Base-by-base conservation (phyloP, 176 grass and related monocot species). In the Tuctoria greenei region DNA sequence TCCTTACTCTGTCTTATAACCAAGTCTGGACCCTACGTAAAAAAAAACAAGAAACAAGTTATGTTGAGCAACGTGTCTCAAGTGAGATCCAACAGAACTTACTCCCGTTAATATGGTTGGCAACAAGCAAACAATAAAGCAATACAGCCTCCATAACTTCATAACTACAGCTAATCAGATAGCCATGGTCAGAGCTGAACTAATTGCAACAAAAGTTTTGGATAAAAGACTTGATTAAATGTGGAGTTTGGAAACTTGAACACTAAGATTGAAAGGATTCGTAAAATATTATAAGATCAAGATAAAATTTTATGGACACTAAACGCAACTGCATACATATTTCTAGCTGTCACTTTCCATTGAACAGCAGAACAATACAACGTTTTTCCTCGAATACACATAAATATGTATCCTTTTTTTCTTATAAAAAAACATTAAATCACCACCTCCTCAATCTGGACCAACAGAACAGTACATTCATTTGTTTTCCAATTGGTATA, bases 1-100 rank as follows among this genome's bases (percentile, higher is more conserved):
- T 90, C 90, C 72, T 97, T 93, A 60, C 83, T 80, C 65, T 97
- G 90, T 55, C 55, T 90, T 72, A 90, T 88, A 76, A 97, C 90
- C 76, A 97, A 87, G 78, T 97, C 80, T 70, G 90, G 93, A 67
- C 90, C 93, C 93, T 97, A 28, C 37, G 3, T 31, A 78, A 72
- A 66, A 73, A 66, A 36, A 78, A 46, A 74, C 26, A 36, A 13
- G 35, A 27, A 69, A 72, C 7, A 79, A 73, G 8, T 14, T 72
- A 75, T 76, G 59, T 77, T 74, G 24, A 83, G 58, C 24, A 23
- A 56, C n/a, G 10, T 79, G 46, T 69, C 24, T 67, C 1, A 64
- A 31, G 3, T 58, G 21, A 26, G 4, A 61, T 76, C 26, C 60
- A 63, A 66, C 36, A 76, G 41, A 47, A 39, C 24, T 45, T 43